Evolutionary conservation across 164 flowering plant species (phyloP), one percentile per base, ranked within the genome.

Genomic region (Platanus orientalis): DNA sequence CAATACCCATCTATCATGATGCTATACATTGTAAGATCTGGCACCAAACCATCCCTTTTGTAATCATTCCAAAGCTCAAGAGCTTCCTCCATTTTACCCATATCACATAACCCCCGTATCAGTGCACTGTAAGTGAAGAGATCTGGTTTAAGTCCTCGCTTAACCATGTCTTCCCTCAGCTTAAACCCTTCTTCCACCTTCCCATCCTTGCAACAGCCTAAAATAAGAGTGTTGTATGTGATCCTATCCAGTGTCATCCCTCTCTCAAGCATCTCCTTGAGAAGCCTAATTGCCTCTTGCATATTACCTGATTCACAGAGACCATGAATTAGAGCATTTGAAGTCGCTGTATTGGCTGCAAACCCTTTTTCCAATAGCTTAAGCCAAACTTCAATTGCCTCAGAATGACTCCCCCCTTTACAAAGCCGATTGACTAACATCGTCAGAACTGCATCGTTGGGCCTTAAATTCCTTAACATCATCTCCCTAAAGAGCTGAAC

Each of bases 271-370:
- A 84, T 81, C 57, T 72, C 70, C 57, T 73, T 75, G 25, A 79
- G 70, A 62, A 80, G n/a, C 65, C 47, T 66, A 52, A 56, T 63
- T 61, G 80, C 81, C 34, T 75, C 82, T 44, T 68, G 65, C 72
- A 75, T 66, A 7, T 75, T 68, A 27, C 76, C 79, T 3, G 70
- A 73, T 69, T 67, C 66, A 67, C 78, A 80, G 21, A 82, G 80
- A 30, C 89, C 84, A 69, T 76, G 79, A 66, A 81, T 69, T 16
- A 83, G 67, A 44, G 89, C 85, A 81, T 84, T 84, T 34, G 84
- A 78, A 54, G 87, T 80, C 49, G 67, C 56, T 7, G 68, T 76
- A 61, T 77, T 79, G 58, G 78, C 67, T 10, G 66, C 67, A 68
- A 78, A 76, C 3, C 83, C 81, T 71, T 68, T 80, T n/a, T 64